Evolutionary conservation across 306 rosid species (phyloP), one percentile per base, ranked within the genome.

Genomic region (Lathyrus aphaca): DNA sequence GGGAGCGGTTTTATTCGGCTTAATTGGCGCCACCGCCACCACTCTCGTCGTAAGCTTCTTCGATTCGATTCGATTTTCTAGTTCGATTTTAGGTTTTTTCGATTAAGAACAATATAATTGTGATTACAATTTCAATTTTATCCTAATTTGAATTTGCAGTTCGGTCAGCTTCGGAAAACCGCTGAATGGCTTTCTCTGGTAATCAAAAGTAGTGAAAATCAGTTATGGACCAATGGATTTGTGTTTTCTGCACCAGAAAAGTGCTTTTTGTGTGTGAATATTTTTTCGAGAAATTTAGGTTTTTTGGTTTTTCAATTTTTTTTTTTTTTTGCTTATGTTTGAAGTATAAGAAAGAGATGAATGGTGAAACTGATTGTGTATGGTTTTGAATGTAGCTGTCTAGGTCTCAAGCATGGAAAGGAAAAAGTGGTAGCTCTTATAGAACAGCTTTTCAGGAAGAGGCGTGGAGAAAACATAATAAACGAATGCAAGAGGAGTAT

Each of bases 401-500:
- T 21, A 88, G 86, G 75, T 72, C 96, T 19, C 91, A 86, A 39
- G 69, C 87, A 8, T 56, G 86, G 87, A 84, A 76, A 79, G 88
- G 82, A 73, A 75, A 80, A 67, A 79, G 74, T 13, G 86, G 91
- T 9, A 64, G 83, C 66, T 81, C 95, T 38, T 83, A 72, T 67
- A 87, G 96, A 37, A 63, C 97, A 18, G 17, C 87, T 32, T 94
- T 82, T 81, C 97, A 88, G 82, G 97, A 89, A 83, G 99, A 91
- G 77, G 97, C 99, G 13, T 82, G 91, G 95, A 89, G 74, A 79
- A 95, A 59, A 74, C 81, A 89, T 79, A 89, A 86, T 64, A 96
- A 93, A 61, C 78, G 97, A 37, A 39, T 95, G 83, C 96, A 84
- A 83, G 97, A 95, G 83, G 96, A 95, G 88, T 91, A 84, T 15